phyloP scores from a whole-genome alignment of 805 yeast genomes.

The Pichia cabralensis region DNA sequence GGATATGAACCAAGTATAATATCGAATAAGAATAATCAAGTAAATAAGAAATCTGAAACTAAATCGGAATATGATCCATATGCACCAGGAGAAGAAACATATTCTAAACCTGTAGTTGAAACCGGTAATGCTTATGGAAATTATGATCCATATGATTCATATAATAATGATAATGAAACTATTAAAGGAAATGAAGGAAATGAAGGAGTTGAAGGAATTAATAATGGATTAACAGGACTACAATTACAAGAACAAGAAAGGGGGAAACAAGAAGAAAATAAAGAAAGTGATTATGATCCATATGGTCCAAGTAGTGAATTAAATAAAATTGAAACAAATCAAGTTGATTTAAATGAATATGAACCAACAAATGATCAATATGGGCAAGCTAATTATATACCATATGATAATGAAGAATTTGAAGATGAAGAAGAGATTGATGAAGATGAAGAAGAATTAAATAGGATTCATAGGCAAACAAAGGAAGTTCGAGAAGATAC shows the following conservation, averaged over 20 bases:
- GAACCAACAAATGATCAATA: conserved; percentile 12
- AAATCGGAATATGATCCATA: conserved; percentile 20
- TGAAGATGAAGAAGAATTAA: conserved; percentile 80
- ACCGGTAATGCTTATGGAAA: conserved; percentile 1
- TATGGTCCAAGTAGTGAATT: conserved; percentile 17
- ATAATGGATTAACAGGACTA: conserved; percentile 5
- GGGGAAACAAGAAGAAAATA: conserved; percentile 6
- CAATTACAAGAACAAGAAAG: conserved; percentile 7
- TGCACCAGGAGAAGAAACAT: conserved; percentile 14
- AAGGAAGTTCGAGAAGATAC: conserved; percentile 63
- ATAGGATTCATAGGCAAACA: conserved; percentile 70
- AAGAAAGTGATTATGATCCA: conserved; percentile 14
- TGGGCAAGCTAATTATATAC: too few species aligned
- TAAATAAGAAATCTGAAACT: neutral
- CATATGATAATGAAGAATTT: conserved; percentile 20
- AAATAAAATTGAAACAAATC: conserved; percentile 6
- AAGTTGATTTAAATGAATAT: conserved; percentile 21
- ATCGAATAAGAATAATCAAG: too few species aligned
- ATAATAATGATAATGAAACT: conserved; percentile 1
- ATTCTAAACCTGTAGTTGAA: neutral
- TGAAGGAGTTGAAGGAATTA: neutral
- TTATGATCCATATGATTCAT: conserved; percentile 1
- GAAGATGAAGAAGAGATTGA: conserved; percentile 45
- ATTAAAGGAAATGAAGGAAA: neutral
- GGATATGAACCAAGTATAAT: neutral